Evolutionary conservation across 345 rosid species (phyloP).

Genomic region (Aquilaria yunnanensis): DNA sequence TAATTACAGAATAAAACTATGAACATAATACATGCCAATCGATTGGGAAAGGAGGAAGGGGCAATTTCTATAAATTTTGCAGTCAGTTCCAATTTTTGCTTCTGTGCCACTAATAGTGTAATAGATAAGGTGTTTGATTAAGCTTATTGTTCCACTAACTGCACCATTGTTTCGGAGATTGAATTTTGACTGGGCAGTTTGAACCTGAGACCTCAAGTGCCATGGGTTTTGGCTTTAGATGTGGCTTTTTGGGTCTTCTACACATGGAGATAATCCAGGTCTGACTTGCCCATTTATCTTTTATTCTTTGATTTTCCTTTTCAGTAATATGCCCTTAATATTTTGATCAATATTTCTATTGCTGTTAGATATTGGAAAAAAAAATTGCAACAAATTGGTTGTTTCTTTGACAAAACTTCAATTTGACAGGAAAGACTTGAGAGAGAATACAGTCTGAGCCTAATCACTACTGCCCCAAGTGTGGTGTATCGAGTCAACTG

Average conservation of each 20-base stretch:
- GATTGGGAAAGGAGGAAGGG: no score
- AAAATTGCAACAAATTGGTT: slow-evolving; percentile 3
- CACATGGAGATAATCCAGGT: slow-evolving; percentile 99
- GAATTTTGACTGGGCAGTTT: slow-evolving; percentile 35
- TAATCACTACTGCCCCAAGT: slow-evolving; percentile 98
- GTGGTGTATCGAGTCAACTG: slow-evolving; percentile 91
- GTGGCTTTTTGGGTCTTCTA: slow-evolving; percentile 98
- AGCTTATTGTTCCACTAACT: no score
- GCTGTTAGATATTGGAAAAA: slow-evolving; percentile 3
- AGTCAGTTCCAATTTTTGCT: no score
- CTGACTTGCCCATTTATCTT: slow-evolving; percentile 14
- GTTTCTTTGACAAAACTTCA: slow-evolving; percentile 6
- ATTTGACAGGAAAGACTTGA: slow-evolving; percentile 91
- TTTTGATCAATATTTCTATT: neutral
- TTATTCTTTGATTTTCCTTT: neutral
- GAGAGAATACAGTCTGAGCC: slow-evolving; percentile 94
- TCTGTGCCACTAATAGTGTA: no score
- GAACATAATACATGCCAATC: no score
- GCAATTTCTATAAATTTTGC: no score
- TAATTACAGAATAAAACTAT: no score
- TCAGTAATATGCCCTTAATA: neutral
- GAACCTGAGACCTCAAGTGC: slow-evolving; percentile 98
- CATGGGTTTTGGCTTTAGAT: slow-evolving; percentile 99
- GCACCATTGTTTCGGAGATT: no score
- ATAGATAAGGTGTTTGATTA: no score